Base-by-base conservation (phyloP, 768 basidiomycete genomes). In the Cystofilobasidium capitatum region DNA sequence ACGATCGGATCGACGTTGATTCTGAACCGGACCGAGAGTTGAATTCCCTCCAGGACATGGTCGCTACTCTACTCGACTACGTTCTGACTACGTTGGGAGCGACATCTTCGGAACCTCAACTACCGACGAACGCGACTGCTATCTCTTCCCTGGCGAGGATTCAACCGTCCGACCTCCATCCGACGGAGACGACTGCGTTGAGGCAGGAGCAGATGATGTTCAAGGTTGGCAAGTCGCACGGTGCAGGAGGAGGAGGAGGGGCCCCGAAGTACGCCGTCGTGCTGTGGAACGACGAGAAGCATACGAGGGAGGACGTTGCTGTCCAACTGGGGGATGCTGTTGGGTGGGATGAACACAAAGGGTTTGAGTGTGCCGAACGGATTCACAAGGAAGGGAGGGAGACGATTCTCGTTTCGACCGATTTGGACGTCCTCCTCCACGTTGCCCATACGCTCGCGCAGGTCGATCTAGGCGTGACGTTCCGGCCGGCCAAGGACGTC, bases 211-310 rank as follows among this genome's bases (percentile, higher is more conserved):
- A 57, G 60, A 54, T 29, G 60, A 57, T 44, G 39, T 54, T 31
- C 63, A 31, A n/a, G n/a, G n/a, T 39, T 42, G 58, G 33, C 49
- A 36, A 26, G 26, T 35, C 22, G 49, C 33, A 31, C 42, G 3
- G 37, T 58, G n/a, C 22, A 17, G 13, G 58, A 59, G 13, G 22
- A 12, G 39, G n/a, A 29, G 12, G 55, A 58, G 35, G 31, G 31
- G 17, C 8, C 20, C 55, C 22, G 5, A 69, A 70, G 31, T 71
- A 86, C 72, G 86, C 87, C 51, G 81, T 97, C 66, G 81, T 94
- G 33, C 78, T 98, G 6, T 97, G 92, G 92, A 92, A 93, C 78
- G 93, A 96, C 76, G 96, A 99, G 77, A 94, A 93, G 72, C 96
- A 97, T 77, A 91, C 90, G 0, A 88, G 87, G 72, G 86, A 87